Evolutionary conservation across 2,329 filamentous ascomycete species (phyloP), one percentile per base, ranked within the genome.

Genomic region (Penicillium sp.): DNA sequence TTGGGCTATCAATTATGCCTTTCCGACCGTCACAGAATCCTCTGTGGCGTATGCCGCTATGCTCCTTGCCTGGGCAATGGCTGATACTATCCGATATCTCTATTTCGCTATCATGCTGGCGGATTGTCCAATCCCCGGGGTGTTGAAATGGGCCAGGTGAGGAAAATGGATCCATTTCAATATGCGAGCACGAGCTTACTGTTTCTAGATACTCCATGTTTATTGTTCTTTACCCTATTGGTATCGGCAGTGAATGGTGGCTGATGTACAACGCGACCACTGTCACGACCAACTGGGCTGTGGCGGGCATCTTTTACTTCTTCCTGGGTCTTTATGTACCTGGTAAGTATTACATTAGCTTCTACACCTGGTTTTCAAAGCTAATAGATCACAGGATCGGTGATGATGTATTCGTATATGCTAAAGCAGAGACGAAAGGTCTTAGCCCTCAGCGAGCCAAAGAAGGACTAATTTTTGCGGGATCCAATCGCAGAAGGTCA

Each of bases 361-460:
- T 4, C 2, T 44, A 18, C 24, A 14, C 45, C 7, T 18, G 4
- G 1, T 1, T 11, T 16, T 29, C 42, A 39, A 32, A 47, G 24
- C 42, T 53, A 21, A 53, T 22, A 3, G 13, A 8, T 11, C 4
- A 36, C 10, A 67, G 66, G 66, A 1, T 61, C 65, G n/a, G 54
- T 64, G 7, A 68, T 67, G 64, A 69, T 69, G 67, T 69, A 67
- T 41, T 59, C 57, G 40, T 68, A 69, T 29, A 69, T 69, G 66
- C 47, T 68, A 14, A 68, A 62, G 48, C 66, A 69, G 48, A 57
- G 67, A 32, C 52, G 52, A 7, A 70, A 67, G 57, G 61, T 61
- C n/a, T 50, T 66, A 31, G 32, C 31, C 21, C 18, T 47, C 18
- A 22, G 21, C 10, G 42, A 48, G 38, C 13, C 14, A 18, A 40